phyloP scores from a whole-genome alignment of 176 grass and related monocot species.

The Luzula sylvatica region DNA sequence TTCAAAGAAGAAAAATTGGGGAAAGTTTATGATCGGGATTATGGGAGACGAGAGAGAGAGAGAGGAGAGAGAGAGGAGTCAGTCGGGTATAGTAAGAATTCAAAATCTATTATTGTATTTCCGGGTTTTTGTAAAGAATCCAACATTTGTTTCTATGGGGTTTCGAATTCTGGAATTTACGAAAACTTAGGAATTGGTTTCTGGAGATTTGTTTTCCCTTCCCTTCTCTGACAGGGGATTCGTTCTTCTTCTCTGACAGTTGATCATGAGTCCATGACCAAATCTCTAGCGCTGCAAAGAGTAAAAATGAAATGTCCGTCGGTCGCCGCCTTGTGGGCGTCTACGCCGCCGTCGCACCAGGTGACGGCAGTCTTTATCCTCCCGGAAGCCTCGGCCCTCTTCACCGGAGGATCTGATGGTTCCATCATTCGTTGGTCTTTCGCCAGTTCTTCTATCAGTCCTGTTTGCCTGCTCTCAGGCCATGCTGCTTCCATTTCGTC shows the following conservation, averaged over 20 bases:
- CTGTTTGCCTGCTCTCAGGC: slow-evolving; percentile 64
- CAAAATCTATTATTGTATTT: too few species aligned
- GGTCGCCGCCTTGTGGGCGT: slow-evolving; percentile 73
- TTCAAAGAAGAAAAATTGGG: background rate
- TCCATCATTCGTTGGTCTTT: slow-evolving; percentile 67
- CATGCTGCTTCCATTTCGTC: slow-evolving; percentile 53
- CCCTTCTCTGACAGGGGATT: background rate
- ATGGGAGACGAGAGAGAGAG: background rate
- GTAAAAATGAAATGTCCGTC: slow-evolving; percentile 69
- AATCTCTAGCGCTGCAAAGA: background rate
- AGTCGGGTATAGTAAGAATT: too few species aligned
- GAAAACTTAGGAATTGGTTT: background rate
- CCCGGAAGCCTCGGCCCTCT: slow-evolving; percentile 31
- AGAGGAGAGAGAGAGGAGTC: background rate
- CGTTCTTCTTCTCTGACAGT: too few species aligned
- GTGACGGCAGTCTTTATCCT: slow-evolving; percentile 38
- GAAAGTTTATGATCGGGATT: background rate
- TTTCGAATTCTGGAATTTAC: too few species aligned
- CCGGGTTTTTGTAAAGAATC: too few species aligned
- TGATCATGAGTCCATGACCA: background rate
- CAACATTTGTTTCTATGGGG: too few species aligned
- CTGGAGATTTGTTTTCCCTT: background rate
- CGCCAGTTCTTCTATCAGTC: slow-evolving; percentile 26
- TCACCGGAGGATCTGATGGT: slow-evolving; percentile 74
- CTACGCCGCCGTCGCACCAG: slow-evolving; percentile 59